Base-by-base conservation (phyloP, 2,329 filamentous ascomycete genomes). In the Trichoderma cornu-damae region DNA sequence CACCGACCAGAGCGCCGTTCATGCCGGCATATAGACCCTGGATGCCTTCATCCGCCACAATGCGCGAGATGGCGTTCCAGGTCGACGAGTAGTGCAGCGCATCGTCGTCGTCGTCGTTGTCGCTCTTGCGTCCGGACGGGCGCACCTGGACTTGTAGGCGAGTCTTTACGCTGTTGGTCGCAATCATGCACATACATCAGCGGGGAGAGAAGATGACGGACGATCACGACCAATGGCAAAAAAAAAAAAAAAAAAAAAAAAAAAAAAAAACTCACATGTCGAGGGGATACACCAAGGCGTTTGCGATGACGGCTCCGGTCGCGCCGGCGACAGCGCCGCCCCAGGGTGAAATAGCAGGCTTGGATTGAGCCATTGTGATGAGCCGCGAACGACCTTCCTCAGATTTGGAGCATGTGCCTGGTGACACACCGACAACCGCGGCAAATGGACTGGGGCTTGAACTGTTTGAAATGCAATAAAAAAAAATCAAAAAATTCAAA, bases 101-200 rank as follows among this genome's bases (percentile, higher is more conserved):
- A 61, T 68, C 69, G 40, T 69, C 68, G 4, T 22, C 44, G 9
- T 28, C 8, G 38, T 70, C 79, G 65, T 6, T 6, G 6, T 38
- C 79, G 66, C 32, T n/a, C 22, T 37, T 37, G 11, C 30, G 42
- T 32, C 22, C 22, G n/a, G 51, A 38, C 11, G 79, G 78, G 60
- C 92, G 95, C 54, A 96, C 86, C 73, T 99, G 94, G 28, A 97
- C 93, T 75, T 99, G 94, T 30, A 99, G 81, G 59, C 91, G 87
- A 48, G 94, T 99, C 77, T 99, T 99, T 66, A 99, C 89, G 66
- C 92, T 96, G 68, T 42, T 43, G 35, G 68, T 42, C 44, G 35
- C 28, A 53, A 28, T n/a, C 53, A 50, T 18, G 35, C 51, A 47
- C 8, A 2, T 22, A 30, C 2, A 30, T 9, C 28, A 30, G 28